Evolutionary conservation across 768 basidiomycete species (phyloP).

Genomic region (Mycena crocata): DNA sequence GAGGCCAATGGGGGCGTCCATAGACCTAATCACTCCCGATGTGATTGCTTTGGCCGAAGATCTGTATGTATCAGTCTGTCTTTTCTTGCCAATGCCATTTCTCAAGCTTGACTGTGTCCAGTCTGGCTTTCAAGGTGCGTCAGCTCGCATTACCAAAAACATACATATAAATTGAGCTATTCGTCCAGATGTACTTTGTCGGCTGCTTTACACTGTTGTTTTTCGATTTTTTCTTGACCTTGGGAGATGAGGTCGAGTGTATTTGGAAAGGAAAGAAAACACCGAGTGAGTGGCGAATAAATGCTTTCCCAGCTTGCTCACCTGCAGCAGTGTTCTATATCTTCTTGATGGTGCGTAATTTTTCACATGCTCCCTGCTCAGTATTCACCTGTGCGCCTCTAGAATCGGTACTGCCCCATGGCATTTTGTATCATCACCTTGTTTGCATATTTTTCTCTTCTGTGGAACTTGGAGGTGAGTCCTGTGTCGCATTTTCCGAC

Average conservation of each 20-base stretch:
- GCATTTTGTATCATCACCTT: conserved; percentile 42
- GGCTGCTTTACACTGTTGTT: conserved; percentile 36
- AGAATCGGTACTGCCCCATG: conserved; percentile 43
- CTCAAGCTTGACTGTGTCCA: neutral
- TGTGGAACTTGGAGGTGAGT: conserved; percentile 40
- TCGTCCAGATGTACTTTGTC: conserved; percentile 35
- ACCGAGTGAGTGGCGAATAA: conserved; percentile 19
- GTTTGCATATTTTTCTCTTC: conserved; percentile 40
- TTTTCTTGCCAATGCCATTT: neutral
- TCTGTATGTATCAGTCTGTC: conserved; percentile 13
- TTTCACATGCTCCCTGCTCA: neutral
- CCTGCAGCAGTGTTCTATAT: conserved; percentile 28
- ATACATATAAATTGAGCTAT: neutral
- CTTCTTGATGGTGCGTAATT: conserved; percentile 28
- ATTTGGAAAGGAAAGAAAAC: conserved; percentile 37
- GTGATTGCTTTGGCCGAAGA: conserved; percentile 25
- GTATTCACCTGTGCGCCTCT: neutral
- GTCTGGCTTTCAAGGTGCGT: conserved; percentile 27
- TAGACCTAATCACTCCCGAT: conserved; percentile 19
- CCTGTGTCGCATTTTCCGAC: neutral
- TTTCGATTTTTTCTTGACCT: conserved; percentile 40
- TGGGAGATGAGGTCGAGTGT: conserved; percentile 37
- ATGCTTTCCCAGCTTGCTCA: neutral
- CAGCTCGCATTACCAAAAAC: no score
- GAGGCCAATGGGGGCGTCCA: conserved; percentile 2